Conservation (phyloP, 208 protist genomes). For the Leishmania aethiopica region DNA sequence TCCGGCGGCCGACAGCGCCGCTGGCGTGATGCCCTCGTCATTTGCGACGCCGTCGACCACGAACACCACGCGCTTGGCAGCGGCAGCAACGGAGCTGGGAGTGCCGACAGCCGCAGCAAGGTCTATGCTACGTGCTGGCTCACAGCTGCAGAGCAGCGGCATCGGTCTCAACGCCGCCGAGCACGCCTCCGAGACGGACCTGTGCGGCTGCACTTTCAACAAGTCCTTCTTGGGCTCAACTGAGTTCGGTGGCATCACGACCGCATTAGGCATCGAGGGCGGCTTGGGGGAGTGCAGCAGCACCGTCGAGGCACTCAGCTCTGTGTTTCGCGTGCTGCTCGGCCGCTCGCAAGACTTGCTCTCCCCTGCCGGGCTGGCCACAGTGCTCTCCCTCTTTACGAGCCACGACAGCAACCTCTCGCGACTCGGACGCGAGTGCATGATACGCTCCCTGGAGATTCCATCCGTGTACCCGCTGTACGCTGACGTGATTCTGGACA, state of each 20-base stretch:
- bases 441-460: conserved; percentile 58
- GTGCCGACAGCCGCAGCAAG: background rate
- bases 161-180: background rate
- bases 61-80: background rate
- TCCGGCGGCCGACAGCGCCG: background rate
- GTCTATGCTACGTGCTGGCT: background rate
- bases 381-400: conserved; percentile 57
- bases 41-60: background rate
- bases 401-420: conserved; percentile 44
- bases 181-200: background rate
- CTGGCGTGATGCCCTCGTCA: background rate
- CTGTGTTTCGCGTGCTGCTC: conserved; percentile 59
- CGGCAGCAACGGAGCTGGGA: background rate
- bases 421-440: conserved; percentile 58
- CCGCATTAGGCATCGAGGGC: background rate
- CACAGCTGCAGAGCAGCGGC: background rate
- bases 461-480: conserved; percentile 56
- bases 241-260: conserved; percentile 14
- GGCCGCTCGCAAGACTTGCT: conserved; percentile 41
- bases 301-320: conserved; percentile 44
- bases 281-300: conserved; percentile 33
- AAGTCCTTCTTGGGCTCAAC: conserved; percentile 22
- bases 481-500: conserved; percentile 45
- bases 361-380: conserved; percentile 27
- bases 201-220: conserved; percentile 13